These are phyloP conservation scores for Talaromyces trachyspermus DNA, from an alignment of 495 filamentous ascomycete genomes.

Conservation along the genomic window DNA sequence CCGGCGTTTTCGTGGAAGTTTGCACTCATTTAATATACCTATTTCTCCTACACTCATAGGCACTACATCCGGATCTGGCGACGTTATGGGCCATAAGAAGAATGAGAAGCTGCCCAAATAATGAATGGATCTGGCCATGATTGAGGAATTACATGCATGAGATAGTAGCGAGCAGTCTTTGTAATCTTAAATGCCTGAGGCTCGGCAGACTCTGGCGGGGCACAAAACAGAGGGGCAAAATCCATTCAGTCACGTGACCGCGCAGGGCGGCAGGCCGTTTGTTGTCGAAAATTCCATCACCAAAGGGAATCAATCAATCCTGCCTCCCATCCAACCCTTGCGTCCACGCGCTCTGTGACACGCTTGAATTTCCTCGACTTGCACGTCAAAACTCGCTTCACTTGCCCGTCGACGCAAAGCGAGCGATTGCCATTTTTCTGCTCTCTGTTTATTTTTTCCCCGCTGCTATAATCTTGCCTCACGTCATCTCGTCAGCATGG, in stretches of 20 bases:
- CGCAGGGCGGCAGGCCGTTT: background rate
- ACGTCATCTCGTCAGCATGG: constrained; percentile 48
- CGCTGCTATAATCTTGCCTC: constrained; percentile 12
- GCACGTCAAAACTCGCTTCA: background rate
- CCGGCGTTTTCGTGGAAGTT: too few relatives aligned
- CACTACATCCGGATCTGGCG: too few relatives aligned
- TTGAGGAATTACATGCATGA: too few relatives aligned
- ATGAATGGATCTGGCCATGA: too few relatives aligned
- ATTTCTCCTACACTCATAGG: too few relatives aligned
- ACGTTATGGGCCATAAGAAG: too few relatives aligned
- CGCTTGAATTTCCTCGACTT: background rate
- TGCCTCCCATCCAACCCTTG: constrained; percentile 1
- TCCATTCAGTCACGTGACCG: constrained; percentile 28
- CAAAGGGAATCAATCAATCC: constrained; percentile 9
- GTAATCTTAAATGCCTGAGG: too few relatives aligned
- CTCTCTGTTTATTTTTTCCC: constrained; percentile 13
- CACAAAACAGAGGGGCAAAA: constrained; percentile 10
- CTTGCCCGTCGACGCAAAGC: background rate
- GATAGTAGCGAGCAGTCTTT: too few relatives aligned
- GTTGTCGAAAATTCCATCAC: constrained; percentile 42
- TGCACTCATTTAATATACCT: too few relatives aligned
- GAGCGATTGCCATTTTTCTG: constrained; percentile 20
- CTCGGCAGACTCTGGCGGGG: background rate
- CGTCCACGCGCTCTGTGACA: constrained; percentile 6
- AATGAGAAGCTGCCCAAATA: too few relatives aligned